Evolutionary conservation across 345 rosid genomes (phyloP).

Genomic region (Balakata baccata): DNA sequence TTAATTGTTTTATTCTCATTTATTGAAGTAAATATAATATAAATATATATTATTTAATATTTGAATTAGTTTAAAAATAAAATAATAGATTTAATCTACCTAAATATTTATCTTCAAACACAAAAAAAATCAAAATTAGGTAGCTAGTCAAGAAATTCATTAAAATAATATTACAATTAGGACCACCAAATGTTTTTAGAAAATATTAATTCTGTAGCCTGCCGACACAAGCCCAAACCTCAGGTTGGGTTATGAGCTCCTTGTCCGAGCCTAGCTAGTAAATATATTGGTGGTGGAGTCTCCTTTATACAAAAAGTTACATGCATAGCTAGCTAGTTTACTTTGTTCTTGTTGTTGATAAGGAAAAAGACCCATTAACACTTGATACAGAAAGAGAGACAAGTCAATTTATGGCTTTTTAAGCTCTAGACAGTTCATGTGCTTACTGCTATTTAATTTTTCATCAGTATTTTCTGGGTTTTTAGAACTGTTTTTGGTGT

Average conservation of each 20-base stretch:
- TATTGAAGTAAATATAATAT: too few species aligned
- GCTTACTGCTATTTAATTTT: too few species aligned
- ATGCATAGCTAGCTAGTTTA: neutral
- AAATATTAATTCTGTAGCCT: neutral
- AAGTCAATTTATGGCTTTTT: neutral
- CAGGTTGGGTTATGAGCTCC: neutral
- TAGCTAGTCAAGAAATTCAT: slow-evolving; percentile 9
- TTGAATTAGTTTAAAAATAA: too few species aligned
- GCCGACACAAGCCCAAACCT: slow-evolving; percentile 24
- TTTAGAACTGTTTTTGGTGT: slow-evolving; percentile 7
- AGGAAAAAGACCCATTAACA: neutral
- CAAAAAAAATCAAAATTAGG: slow-evolving; percentile 19
- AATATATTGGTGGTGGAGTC: neutral
- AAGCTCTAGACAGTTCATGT: neutral
- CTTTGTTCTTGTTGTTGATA: neutral
- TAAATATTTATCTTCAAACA: too few species aligned
- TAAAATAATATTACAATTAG: neutral
- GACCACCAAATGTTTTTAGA: slow-evolving; percentile 11
- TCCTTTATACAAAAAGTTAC: neutral
- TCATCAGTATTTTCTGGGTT: neutral
- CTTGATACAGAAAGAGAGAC: neutral
- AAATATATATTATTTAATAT: too few species aligned
- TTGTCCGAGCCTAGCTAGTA: slow-evolving; percentile 9
- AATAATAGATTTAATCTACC: too few species aligned
- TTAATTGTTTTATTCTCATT: too few species aligned